Evolutionary conservation across 768 basidiomycete genomes (phyloP).

Genomic region (Suillus subluteus): DNA sequence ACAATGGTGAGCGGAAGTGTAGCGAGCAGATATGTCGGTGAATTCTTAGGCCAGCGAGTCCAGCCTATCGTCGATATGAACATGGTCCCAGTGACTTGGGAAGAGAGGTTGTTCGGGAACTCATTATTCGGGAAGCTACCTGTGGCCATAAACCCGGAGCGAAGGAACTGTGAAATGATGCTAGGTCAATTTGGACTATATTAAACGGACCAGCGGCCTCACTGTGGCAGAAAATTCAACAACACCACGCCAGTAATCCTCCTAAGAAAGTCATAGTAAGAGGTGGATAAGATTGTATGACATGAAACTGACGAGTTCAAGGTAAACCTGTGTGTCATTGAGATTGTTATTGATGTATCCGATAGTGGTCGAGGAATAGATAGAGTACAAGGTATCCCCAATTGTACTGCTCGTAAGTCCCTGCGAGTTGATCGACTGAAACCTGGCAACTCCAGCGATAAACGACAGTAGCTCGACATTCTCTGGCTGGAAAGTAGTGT

Average conservation of each 20-base stretch:
- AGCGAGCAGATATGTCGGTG: slow-evolving; percentile 9
- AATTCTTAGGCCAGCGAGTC: slow-evolving; percentile 9
- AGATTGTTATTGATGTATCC: neutral
- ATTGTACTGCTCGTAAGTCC: slow-evolving; percentile 19
- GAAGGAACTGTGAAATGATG: slow-evolving; percentile 9
- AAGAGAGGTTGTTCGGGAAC: slow-evolving; percentile 11
- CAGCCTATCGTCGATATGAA: slow-evolving; percentile 13
- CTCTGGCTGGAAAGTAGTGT: neutral
- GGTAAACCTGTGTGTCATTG: slow-evolving; percentile 4
- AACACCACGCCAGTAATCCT: slow-evolving; percentile 15
- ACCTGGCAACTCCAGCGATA: slow-evolving; percentile 15
- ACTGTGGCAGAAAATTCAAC: slow-evolving; percentile 14
- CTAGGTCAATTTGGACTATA: neutral
- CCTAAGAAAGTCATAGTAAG: neutral
- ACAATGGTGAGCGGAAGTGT: slow-evolving; percentile 3
- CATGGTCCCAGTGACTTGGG: slow-evolving; percentile 10
- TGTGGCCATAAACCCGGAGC: slow-evolving; percentile 9
- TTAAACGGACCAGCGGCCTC: neutral
- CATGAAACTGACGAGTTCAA: neutral
- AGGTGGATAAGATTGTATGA: neutral
- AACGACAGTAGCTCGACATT: slow-evolving; percentile 18
- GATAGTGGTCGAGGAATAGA: slow-evolving; percentile 7
- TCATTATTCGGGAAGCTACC: slow-evolving; percentile 1
- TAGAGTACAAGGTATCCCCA: slow-evolving; percentile 23
- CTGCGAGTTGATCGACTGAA: slow-evolving; percentile 18